A percentile compares a stretch with the other conserved stretches of the same genome.
phyloP scores from a whole-genome alignment of 2,329 filamentous ascomycete genomes.

The Colletotrichum graminicola region DNA sequence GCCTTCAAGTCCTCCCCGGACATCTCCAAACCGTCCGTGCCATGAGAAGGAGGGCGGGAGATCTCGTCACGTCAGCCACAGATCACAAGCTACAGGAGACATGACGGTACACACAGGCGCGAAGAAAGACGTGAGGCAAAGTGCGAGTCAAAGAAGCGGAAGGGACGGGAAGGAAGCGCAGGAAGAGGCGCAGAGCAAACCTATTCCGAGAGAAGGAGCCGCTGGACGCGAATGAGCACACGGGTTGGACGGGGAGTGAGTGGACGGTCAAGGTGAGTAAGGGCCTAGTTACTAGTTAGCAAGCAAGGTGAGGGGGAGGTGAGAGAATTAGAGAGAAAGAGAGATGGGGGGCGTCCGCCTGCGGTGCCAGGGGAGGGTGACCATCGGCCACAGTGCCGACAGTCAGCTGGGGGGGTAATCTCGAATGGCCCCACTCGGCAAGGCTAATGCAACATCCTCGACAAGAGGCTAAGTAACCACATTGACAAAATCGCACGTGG shows the following conservation, averaged over 20 bases:
- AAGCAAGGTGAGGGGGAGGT: constrained; percentile 15
- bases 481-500: constrained; percentile 37
- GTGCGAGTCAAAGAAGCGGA: neutral
- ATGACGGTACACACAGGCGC: neutral
- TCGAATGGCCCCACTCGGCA: constrained; percentile 25
- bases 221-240: neutral
- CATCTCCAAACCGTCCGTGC: constrained; percentile 42
- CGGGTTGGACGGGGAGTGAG: neutral
- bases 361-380: neutral
- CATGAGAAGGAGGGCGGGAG: neutral
- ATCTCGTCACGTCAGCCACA: constrained; percentile 38
- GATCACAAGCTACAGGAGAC: constrained; percentile 22
- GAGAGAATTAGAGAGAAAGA: neutral
- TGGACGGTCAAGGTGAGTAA: neutral
- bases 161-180: neutral
- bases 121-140: neutral
- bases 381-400: constrained; percentile 33
- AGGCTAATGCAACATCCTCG: constrained; percentile 40
- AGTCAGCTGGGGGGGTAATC: neutral
- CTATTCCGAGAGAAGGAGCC: constrained; percentile 1
- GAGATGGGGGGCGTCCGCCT: neutral
- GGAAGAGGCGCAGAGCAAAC: neutral
- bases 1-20: constrained; percentile 38
- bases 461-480: constrained; percentile 32
- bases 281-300: neutral